Percentiles rank a stretch among this genome's conserved stretches.
phyloP scores from a whole-genome alignment of 768 basidiomycete genomes.

The Rhizopogon roseolus region DNA sequence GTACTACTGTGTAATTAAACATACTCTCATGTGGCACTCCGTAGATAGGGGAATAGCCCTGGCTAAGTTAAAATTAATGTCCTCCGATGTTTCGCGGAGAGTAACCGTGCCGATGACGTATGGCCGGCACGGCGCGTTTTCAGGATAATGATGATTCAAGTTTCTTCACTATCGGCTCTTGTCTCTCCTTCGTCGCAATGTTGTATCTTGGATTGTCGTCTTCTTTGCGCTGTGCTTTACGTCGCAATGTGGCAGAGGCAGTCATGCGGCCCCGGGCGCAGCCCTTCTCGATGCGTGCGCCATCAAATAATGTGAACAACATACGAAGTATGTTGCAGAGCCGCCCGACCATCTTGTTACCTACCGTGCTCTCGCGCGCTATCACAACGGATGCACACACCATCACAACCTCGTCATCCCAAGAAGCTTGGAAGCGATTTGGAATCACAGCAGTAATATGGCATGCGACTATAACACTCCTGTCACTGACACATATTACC shows the following conservation, averaged over 20 bases:
- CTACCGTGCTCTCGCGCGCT: slow-evolving; percentile 34
- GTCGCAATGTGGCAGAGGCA: slow-evolving; percentile 18
- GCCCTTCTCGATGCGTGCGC: slow-evolving; percentile 17
- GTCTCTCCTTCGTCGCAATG: slow-evolving; percentile 11
- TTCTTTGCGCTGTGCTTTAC: slow-evolving; percentile 11
- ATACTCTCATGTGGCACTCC: too few species aligned
- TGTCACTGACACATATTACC: neutral
- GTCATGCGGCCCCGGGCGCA: slow-evolving; percentile 12
- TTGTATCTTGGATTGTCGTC: slow-evolving; percentile 7
- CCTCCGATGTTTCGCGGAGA: neutral
- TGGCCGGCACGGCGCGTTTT: neutral
- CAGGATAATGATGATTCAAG: too few species aligned
- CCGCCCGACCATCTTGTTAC: slow-evolving; percentile 16
- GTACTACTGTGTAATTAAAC: neutral
- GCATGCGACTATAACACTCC: neutral
- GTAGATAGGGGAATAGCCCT: too few species aligned
- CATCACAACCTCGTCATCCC: slow-evolving; percentile 31
- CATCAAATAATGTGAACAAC: slow-evolving; percentile 25
- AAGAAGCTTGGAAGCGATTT: slow-evolving; percentile 44
- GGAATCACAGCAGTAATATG: slow-evolving; percentile 49
- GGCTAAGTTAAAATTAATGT: too few species aligned
- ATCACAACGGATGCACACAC: slow-evolving; percentile 43
- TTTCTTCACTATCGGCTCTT: too few species aligned
- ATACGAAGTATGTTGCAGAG: slow-evolving; percentile 26
- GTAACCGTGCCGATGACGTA: neutral